Evolutionary conservation across 73 alveolate genomes (phyloP).

Genomic region (Effrenium voratum): DNA sequence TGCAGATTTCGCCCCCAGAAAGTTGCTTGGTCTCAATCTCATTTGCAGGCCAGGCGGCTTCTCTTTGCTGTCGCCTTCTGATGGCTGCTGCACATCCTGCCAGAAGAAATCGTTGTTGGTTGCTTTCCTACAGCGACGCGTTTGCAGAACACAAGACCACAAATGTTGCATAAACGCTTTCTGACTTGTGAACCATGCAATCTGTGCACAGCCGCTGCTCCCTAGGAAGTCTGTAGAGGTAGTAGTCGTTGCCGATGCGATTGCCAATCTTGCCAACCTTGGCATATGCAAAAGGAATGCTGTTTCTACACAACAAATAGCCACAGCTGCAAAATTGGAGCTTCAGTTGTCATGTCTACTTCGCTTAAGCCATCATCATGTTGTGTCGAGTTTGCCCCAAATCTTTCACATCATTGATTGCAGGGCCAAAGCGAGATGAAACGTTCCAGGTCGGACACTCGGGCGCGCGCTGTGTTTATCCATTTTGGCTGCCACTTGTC

Average conservation of each 20-base stretch:
- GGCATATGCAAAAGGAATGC: not conserved
- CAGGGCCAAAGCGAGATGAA: not conserved
- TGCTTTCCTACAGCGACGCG: too few relatives aligned
- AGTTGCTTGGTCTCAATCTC: not conserved
- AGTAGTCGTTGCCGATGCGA: slow-evolving; percentile 90
- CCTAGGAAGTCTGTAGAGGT: slow-evolving; percentile 71
- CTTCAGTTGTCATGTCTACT: not conserved
- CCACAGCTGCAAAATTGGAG: not conserved
- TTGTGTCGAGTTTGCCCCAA: not conserved
- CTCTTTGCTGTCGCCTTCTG: slow-evolving; percentile 65
- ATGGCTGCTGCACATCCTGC: slow-evolving; percentile 66
- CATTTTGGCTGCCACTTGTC: slow-evolving; percentile 95
- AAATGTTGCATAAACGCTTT: too few relatives aligned
- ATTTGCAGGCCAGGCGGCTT: not conserved
- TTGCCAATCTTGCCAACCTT: slow-evolving; percentile 85
- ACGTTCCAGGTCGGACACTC: not conserved
- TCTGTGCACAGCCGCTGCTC: too few relatives aligned
- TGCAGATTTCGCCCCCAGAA: too few relatives aligned
- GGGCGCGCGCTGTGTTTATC: slow-evolving; percentile 44
- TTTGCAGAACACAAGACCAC: too few relatives aligned
- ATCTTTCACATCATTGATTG: not conserved
- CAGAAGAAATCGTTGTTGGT: too few relatives aligned
- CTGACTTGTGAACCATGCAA: too few relatives aligned
- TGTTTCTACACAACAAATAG: not conserved
- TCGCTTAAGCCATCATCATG: not conserved